phyloP scores from a whole-genome alignment of 148 eudicot genomes.

The Rhododendron griersonianum region DNA sequence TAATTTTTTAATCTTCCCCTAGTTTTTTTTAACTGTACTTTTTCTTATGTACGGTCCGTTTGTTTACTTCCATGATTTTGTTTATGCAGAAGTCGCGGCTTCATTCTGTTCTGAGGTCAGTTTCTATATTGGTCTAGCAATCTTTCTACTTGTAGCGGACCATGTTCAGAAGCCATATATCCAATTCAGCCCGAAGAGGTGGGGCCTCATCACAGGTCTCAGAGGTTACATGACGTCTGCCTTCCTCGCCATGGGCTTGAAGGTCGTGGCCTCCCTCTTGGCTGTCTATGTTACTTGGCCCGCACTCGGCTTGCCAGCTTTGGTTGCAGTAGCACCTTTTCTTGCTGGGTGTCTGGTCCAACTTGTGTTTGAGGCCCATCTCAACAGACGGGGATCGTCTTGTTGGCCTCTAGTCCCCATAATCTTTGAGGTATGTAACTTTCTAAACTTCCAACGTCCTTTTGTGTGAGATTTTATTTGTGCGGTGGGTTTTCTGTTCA shows the following conservation, averaged over 20 bases:
- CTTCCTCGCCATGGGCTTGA: conserved; percentile 44
- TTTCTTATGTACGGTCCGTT: neutral
- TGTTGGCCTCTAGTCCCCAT: conserved; percentile 87
- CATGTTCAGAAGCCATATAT: conserved; percentile 69
- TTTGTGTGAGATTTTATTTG: neutral
- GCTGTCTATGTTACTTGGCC: conserved; percentile 65
- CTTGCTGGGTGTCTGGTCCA: conserved; percentile 63
- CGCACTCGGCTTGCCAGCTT: conserved; percentile 50
- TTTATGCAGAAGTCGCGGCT: conserved; percentile 56
- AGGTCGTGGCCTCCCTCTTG: conserved; percentile 52
- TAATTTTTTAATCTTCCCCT: neutral
- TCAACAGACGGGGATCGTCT: conserved; percentile 47
- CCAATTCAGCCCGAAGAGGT: conserved; percentile 58
- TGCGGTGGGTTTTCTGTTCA: neutral
- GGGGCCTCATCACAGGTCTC: conserved; percentile 74
- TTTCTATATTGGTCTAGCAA: conserved; percentile 64
- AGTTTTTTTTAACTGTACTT: neutral
- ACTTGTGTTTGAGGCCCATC: conserved; percentile 38
- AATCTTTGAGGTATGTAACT: conserved; percentile 63
- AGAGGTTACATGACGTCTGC: conserved; percentile 45
- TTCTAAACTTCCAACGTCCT: neutral
- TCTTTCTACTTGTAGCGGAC: conserved; percentile 55
- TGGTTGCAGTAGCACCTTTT: conserved; percentile 62
- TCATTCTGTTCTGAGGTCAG: conserved; percentile 53
- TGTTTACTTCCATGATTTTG: neutral